Evolutionary conservation across 2,329 filamentous ascomycete species (phyloP), one percentile per base, ranked within the genome.

Genomic region (Aspergillus jensenii): DNA sequence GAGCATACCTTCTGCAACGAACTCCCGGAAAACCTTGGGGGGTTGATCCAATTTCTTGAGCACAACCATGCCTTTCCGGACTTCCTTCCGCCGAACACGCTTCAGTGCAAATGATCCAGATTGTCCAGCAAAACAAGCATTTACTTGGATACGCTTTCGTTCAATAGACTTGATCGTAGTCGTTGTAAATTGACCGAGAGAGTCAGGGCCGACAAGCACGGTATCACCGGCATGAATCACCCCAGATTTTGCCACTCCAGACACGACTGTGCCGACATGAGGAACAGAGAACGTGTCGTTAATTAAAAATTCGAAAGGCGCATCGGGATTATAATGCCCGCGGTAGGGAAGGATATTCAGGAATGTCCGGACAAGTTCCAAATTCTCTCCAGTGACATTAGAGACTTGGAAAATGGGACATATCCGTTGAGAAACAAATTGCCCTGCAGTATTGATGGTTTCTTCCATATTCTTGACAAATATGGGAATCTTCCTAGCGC

Each of bases 211-310:
- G 25, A 99, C 86, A 39, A 96, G 82, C 4, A 99, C 88, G 7
- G 83, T 87, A 69, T 99, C 95, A n/a, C 93, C 93, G 1, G 90
- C 85, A 71, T 98, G 95, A 15, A 96, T 85, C 1, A 96, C 87
- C 1, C 93, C 90, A 1, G 88, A 86, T 58, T 96, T 96, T 61
- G 98, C 88, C 35, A 99, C 93, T 0, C 95, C 95, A 37, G 91
- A 95, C 1, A 99, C 93, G 0, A 99, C 95, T 0, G 95, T 99
- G 12, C 95, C 95, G 1, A 96, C 92, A 74, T 96, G 96, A 2
- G 95, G 95, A 4, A 99, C 95, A 0, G 93, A 97, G 81, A 98
- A 99, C 0, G 91, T 98, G 72, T 99, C 95, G 71, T 98, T 99
- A 63, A 99, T 85, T 59, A 96, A 88, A 66, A 98, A 97, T 71